Conservation (phyloP, 352 stramenopile genomes). For the Elongisporangium prolatum region DNA sequence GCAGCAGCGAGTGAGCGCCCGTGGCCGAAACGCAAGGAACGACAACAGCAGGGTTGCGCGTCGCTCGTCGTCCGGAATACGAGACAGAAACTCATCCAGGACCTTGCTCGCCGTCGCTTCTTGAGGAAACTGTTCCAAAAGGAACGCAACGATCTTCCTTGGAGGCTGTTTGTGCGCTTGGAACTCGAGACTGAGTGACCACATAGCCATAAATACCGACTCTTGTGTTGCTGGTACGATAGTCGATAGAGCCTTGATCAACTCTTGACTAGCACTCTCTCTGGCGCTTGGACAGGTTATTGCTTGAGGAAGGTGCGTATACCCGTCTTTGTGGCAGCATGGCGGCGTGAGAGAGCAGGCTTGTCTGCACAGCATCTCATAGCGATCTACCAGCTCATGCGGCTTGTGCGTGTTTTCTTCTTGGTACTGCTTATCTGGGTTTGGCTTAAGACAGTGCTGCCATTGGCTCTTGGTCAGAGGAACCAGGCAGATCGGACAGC, state of each 20-base stretch:
- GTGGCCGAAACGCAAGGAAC: conserved; percentile 22
- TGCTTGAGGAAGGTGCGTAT: conserved; percentile 25
- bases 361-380: conserved; percentile 17
- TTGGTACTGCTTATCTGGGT: neutral
- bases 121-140: conserved; percentile 17
- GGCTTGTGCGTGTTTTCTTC: neutral
- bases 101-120: conserved; percentile 5
- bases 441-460: neutral
- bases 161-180: conserved; percentile 8
- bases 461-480: conserved; percentile 16
- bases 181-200: neutral
- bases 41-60: conserved; percentile 33
- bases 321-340: conserved; percentile 27
- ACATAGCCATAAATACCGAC: neutral
- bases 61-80: conserved; percentile 34
- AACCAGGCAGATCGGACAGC: conserved; percentile 22
- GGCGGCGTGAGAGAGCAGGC: conserved; percentile 17
- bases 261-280: neutral
- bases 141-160: conserved; percentile 9
- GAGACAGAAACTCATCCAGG: conserved; percentile 9
- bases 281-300: neutral
- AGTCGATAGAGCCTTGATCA: neutral
- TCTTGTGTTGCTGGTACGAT: neutral
- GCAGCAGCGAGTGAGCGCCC: conserved; percentile 34
- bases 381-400: conserved; percentile 1